Evolutionary conservation across 2,329 filamentous ascomycete genomes (phyloP).

Genomic region (Sporothrix pallida): DNA sequence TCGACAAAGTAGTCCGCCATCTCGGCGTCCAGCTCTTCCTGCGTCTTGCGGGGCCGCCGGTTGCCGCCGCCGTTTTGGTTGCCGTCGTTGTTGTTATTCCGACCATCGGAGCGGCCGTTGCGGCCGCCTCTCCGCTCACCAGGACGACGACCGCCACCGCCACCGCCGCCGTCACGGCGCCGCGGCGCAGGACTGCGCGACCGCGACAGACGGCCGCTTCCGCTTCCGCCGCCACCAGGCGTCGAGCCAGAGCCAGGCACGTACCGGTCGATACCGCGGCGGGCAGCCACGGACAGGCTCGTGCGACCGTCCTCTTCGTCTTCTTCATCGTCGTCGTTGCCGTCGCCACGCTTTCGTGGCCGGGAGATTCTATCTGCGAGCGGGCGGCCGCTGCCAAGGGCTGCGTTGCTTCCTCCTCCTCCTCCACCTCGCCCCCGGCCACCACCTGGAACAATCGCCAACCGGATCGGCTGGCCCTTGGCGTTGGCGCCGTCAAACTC

Average conservation of each 20-base stretch:
- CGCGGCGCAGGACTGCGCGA: slow-evolving; percentile 65
- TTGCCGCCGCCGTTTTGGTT: slow-evolving; percentile 46
- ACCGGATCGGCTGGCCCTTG: slow-evolving; percentile 81
- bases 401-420: slow-evolving; percentile 62
- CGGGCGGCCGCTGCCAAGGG: slow-evolving; percentile 61
- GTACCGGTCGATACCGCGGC: slow-evolving; percentile 78
- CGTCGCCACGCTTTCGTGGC: slow-evolving; percentile 50
- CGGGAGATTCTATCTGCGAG: slow-evolving; percentile 66
- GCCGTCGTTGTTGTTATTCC: slow-evolving; percentile 31
- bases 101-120: slow-evolving; percentile 44
- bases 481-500: slow-evolving; percentile 92
- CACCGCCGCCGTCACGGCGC: slow-evolving; percentile 33
- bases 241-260: slow-evolving; percentile 59
- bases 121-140: slow-evolving; percentile 50
- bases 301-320: slow-evolving; percentile 45
- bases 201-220: slow-evolving; percentile 47
- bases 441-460: slow-evolving; percentile 66
- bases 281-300: slow-evolving; percentile 50
- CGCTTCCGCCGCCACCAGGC: slow-evolving; percentile 49
- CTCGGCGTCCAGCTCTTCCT: slow-evolving; percentile 91
- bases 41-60: slow-evolving; percentile 78
- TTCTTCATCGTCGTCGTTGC: slow-evolving; percentile 40
- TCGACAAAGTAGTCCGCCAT: slow-evolving; percentile 91
- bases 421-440: slow-evolving; percentile 50
- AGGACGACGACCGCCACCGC: slow-evolving; percentile 55